Evolutionary conservation across 2,329 filamentous ascomycete species (phyloP).

Genomic region (Fusarium virguliforme): DNA sequence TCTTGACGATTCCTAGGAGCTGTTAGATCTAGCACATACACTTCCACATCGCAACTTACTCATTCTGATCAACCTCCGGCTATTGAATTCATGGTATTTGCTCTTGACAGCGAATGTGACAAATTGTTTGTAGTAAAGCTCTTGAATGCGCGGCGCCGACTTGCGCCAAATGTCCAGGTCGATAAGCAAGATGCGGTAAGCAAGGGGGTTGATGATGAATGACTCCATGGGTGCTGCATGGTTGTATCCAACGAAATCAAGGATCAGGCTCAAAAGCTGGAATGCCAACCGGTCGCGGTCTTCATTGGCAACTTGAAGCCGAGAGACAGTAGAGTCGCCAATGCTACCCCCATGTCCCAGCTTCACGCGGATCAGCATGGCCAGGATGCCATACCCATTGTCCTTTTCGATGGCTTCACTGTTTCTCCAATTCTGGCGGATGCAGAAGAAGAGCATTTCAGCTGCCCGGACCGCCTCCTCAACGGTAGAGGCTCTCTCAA

Average conservation of each 20-base stretch:
- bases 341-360: conserved; percentile 69
- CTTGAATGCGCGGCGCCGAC: conserved; percentile 82
- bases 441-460: conserved; percentile 87
- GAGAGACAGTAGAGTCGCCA: conserved; percentile 54
- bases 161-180: conserved; percentile 95
- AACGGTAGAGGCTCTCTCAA: conserved; percentile 81
- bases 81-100: conserved; percentile 94
- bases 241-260: conserved; percentile 92
- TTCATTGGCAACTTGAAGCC: conserved; percentile 65
- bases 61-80: conserved; percentile 89
- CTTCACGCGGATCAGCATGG: conserved; percentile 87
- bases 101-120: conserved; percentile 89
- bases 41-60: conserved; percentile 69
- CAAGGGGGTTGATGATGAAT: conserved; percentile 95
- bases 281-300: conserved; percentile 71
- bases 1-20: conserved; percentile 84
- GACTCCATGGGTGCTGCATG: conserved; percentile 85
- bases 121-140: conserved; percentile 95
- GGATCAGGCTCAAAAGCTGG: conserved; percentile 81
- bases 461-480: conserved; percentile 83
- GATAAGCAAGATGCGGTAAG: conserved; percentile 91
- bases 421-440: conserved; percentile 94
- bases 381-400: conserved; percentile 91
- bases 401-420: conserved; percentile 98
- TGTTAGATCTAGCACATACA: conserved; percentile 31